These are phyloP conservation scores for Solanum lycopersicoides DNA, from an alignment of 257 asterid genomes.

Conservation along the genomic window DNA sequence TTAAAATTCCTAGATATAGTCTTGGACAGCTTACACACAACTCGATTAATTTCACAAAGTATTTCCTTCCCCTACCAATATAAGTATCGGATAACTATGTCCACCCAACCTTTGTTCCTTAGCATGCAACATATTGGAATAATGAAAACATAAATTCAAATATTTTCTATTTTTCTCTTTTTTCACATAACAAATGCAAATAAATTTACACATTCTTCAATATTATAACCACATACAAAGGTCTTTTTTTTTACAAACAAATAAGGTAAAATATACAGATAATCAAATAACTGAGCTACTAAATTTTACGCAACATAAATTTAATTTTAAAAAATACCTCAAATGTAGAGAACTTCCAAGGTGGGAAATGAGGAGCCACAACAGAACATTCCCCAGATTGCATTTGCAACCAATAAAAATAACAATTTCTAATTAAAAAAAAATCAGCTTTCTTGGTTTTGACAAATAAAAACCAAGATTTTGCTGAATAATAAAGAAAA, in stretches of 20 bases:
- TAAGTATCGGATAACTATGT: not conserved
- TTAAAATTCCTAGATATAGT: not conserved
- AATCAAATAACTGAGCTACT: not conserved
- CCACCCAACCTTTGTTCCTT: not conserved
- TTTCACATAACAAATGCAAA: not conserved
- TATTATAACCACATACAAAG: not conserved
- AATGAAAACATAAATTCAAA: not conserved
- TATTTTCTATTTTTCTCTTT: not conserved
- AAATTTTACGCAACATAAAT: not conserved
- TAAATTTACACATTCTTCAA: not conserved
- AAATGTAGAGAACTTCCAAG: constrained; percentile 21
- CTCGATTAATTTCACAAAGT: not conserved
- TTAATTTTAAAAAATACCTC: constrained; percentile 34
- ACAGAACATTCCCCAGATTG: constrained; percentile 31
- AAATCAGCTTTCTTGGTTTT: not conserved
- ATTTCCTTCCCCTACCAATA: not conserved
- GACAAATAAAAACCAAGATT: not conserved
- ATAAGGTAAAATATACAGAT: not conserved
- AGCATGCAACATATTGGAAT: not conserved
- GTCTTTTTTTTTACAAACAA: too few species aligned
- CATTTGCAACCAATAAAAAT: constrained; percentile 17
- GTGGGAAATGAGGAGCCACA: constrained; percentile 30
- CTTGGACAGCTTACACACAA: not conserved
- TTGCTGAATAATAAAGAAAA: not conserved
- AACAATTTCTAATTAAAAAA: not conserved